phyloP scores from a whole-genome alignment of 306 rosid genomes.

The Hippophae gyantsensis region DNA sequence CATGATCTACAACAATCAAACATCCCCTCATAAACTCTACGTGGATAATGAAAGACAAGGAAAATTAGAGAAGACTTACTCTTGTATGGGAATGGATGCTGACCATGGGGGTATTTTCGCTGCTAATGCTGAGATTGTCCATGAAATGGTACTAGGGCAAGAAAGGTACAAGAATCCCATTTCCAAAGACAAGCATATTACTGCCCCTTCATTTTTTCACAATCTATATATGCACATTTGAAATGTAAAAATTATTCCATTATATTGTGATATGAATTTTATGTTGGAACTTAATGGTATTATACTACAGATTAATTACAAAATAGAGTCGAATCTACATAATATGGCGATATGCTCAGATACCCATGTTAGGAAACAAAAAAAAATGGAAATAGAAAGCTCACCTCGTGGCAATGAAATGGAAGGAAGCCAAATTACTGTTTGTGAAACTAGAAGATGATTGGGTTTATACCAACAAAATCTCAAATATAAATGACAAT shows the following conservation, averaged over 20 bases:
- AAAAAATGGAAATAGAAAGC: neutral
- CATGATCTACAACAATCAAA: neutral
- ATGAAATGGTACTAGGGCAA: slow-evolving; percentile 21
- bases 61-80: slow-evolving; percentile 10
- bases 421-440: too few relatives aligned
- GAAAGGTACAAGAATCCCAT: slow-evolving; percentile 27
- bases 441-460: too few relatives aligned
- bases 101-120: slow-evolving; percentile 12
- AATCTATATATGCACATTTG: slow-evolving; percentile 3
- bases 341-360: neutral
- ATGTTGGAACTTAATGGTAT: too few relatives aligned
- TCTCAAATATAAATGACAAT: too few relatives aligned
- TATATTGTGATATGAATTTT: neutral
- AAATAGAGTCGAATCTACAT: neutral
- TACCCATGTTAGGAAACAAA: neutral
- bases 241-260: too few relatives aligned
- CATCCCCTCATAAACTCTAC: neutral
- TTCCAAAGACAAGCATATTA: slow-evolving; percentile 17
- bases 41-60: neutral
- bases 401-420: too few relatives aligned
- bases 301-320: too few relatives aligned
- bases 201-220: slow-evolving; percentile 17
- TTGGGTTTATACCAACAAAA: too few relatives aligned
- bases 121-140: slow-evolving; percentile 14
- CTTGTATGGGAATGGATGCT: slow-evolving; percentile 24